Base-by-base conservation (phyloP, 192 early-diverging fungal species). In the Rhizoclosmatium globosum region DNA sequence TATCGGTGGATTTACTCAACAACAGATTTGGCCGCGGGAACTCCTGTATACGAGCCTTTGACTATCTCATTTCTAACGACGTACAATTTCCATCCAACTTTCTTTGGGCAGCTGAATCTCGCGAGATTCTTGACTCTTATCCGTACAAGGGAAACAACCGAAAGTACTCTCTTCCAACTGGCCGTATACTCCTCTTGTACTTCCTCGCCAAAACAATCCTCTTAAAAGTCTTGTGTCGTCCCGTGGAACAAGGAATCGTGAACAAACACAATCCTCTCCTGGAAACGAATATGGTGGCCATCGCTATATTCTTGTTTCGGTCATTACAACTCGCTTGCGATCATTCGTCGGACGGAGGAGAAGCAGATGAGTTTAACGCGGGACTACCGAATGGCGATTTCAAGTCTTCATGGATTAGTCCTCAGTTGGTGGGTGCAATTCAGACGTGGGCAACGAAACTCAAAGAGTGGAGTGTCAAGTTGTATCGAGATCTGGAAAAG, bases 241-340 rank as follows among this genome's bases (percentile, higher is more conserved):
- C 61, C 39, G 44, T n/a, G 41, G 72, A 74, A 23, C 38, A 64
- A 1, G 21, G 39, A 21, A 64, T 74, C 59, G 56, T 62, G 23
- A 44, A 74, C n/a, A 74, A 74, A 45, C 57, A 48, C 17, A 59
- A 64, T 59, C 47, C 42, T 11, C n/a, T 74, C 31, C 43, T 74
- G 11, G 72, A 74, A 74, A 64, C 72, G 45, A 74, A 74, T 64
- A n/a, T 74, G 44, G 72, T 47, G 11, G 42, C 59, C 11, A 43
- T 74, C 4, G 9, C 58, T 15, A 44, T 48, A 15, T 74, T 74
- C 43, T 74, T 74, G 72, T 74, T 74, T 21, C 57, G 61, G 56
- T 17, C 58, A n/a, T 21, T 74, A n/a, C 42, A 64, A 59, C 43
- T 74, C 21, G 72, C 72, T 11, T 62, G 72, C 39, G 72, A 56